Evolutionary conservation across 345 rosid genomes (phyloP).

Genomic region (Syzygium aromaticum): DNA sequence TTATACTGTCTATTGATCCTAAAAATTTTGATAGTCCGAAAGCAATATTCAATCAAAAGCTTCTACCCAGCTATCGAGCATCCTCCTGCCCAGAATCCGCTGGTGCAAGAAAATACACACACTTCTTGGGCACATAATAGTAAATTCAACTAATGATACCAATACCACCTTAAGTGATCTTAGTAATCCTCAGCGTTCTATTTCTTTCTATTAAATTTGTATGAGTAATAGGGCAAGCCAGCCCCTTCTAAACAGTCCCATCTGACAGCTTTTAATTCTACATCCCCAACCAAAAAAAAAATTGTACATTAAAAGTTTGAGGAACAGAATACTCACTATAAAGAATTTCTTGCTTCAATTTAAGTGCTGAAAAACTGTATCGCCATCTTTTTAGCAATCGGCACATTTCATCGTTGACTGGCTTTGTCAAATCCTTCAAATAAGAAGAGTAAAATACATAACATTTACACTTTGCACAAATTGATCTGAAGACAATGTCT

Average conservation of each 20-base stretch:
- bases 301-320: not conserved
- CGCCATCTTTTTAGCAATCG: slow-evolving; percentile 76
- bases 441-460: not conserved
- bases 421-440: slow-evolving; percentile 75
- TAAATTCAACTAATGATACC: not conserved
- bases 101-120: not conserved
- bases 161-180: not conserved
- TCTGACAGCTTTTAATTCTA: not conserved
- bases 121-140: not conserved
- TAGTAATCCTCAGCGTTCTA: not conserved
- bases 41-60: not conserved
- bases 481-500: not conserved
- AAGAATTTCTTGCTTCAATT: slow-evolving; percentile 84
- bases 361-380: slow-evolving; percentile 73
- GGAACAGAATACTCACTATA: slow-evolving; percentile 54
- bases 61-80: not conserved
- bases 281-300: no score
- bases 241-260: not conserved
- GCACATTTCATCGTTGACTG: slow-evolving; percentile 72
- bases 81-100: not conserved
- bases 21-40: not conserved
- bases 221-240: not conserved
- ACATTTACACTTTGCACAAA: not conserved
- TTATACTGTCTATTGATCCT: not conserved
- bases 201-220: not conserved